These are phyloP conservation scores for Parsonsia alboflavescens DNA, from an alignment of 257 asterid genomes.

Conservation along the genomic window DNA sequence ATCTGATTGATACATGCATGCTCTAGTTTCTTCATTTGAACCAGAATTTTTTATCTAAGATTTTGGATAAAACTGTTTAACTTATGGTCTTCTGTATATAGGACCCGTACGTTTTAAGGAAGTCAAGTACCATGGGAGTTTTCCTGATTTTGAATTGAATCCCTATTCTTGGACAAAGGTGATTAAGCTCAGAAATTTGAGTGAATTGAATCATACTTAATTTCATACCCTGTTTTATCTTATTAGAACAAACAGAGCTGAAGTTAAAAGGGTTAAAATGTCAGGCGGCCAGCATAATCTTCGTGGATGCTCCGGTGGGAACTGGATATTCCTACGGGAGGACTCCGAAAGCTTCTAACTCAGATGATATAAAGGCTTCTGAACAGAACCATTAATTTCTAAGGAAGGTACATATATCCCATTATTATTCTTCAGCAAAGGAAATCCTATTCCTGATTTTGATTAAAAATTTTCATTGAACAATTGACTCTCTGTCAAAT, in stretches of 20 bases:
- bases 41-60: too few relatives aligned
- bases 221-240: background rate
- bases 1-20: too few relatives aligned
- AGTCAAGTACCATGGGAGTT: slow-evolving; percentile 19
- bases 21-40: too few relatives aligned
- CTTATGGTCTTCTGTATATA: background rate
- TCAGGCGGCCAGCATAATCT: slow-evolving; percentile 28
- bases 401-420: slow-evolving; percentile 32
- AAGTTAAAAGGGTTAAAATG: background rate
- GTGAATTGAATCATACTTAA: too few relatives aligned
- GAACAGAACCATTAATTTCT: slow-evolving; percentile 27
- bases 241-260: background rate
- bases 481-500: too few relatives aligned
- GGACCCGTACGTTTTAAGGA: slow-evolving; percentile 24
- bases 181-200: background rate
- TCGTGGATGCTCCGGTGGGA: too few relatives aligned
- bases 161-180: slow-evolving; percentile 33
- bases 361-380: slow-evolving; percentile 22
- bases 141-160: slow-evolving; percentile 26
- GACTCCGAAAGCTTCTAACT: slow-evolving; percentile 24
- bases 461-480: too few relatives aligned
- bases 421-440: too few relatives aligned
- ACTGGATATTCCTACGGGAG: slow-evolving; percentile 20
- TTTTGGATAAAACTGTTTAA: too few relatives aligned
- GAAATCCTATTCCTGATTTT: too few relatives aligned